A percentile compares a stretch with the other conserved stretches of the same genome.
Evolutionary conservation across 192 early-diverging fungal species (phyloP).

Genomic region (Coemansia sp.): DNA sequence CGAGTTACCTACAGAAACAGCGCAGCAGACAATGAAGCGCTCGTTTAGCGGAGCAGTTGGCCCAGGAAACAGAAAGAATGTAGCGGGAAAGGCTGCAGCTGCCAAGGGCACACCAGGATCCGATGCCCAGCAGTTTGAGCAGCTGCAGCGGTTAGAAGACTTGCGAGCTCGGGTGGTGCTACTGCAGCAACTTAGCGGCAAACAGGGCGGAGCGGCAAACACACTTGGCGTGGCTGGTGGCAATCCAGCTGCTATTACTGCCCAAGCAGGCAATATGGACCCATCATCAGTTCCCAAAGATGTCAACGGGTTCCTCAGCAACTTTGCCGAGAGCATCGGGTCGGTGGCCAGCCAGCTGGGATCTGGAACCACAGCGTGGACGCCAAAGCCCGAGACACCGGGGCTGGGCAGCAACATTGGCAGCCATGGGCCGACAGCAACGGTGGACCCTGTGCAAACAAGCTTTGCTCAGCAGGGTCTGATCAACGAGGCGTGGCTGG

Average conservation of each 20-base stretch:
- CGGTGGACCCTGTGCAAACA: neutral
- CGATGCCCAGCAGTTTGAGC: constrained; percentile 25
- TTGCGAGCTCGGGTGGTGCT: constrained; percentile 38
- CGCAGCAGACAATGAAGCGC: constrained; percentile 7
- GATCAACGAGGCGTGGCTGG: constrained; percentile 7
- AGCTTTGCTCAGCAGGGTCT: constrained; percentile 1
- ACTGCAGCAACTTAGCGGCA: constrained; percentile 40
- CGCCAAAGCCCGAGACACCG: constrained; percentile 3
- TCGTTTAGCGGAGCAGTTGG: neutral
- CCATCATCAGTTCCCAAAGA: constrained; percentile 9
- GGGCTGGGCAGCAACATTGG: neutral
- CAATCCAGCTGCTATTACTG: neutral
- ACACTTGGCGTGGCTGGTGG: neutral
- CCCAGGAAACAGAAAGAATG: neutral
- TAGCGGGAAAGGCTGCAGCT: neutral
- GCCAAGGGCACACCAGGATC: neutral
- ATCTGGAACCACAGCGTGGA: neutral
- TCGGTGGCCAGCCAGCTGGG: constrained; percentile 44
- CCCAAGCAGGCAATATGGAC: neutral
- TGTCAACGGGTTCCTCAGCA: constrained; percentile 42
- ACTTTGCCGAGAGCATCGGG: constrained; percentile 49
- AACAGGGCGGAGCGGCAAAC: constrained; percentile 1
- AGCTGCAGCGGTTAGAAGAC: constrained; percentile 48
- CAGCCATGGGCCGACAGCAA: constrained; percentile 1
- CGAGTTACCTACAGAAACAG: neutral